These are phyloP conservation scores for Cordyceps pruinosa DNA, from an alignment of 2,329 filamentous ascomycete genomes.

Conservation along the genomic window DNA sequence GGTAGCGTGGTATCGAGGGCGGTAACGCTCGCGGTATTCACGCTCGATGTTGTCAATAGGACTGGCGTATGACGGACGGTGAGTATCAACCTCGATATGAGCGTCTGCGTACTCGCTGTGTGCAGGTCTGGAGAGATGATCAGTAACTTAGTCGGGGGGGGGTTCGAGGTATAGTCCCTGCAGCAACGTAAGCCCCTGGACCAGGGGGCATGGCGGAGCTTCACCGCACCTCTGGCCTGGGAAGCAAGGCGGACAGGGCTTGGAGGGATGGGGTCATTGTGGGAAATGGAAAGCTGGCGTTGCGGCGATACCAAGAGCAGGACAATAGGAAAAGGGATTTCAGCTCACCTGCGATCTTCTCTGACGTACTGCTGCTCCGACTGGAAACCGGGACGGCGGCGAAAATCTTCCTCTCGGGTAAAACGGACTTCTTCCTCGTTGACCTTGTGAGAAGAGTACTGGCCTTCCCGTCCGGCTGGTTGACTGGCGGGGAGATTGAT, in stretches of 20 bases:
- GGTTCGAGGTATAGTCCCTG: not conserved
- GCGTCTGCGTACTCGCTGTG: conserved; percentile 51
- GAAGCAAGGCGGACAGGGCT: conserved; percentile 9
- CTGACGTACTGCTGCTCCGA: conserved; percentile 44
- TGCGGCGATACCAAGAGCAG: conserved; percentile 4
- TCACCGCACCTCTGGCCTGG: conserved; percentile 8
- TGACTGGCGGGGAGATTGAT: conserved; percentile 62
- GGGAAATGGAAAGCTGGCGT: conserved; percentile 9
- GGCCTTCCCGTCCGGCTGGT: conserved; percentile 97
- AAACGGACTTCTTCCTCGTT: conserved; percentile 80
- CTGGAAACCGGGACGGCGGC: conserved; percentile 63
- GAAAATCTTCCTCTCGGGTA: conserved; percentile 69
- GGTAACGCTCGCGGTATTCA: conserved; percentile 57
- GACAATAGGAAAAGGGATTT: not conserved
- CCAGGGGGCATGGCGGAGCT: conserved; percentile 1
- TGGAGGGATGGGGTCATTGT: conserved; percentile 3
- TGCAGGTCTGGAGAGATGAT: conserved; percentile 24
- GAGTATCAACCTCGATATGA: conserved; percentile 58
- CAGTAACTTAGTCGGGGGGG: not conserved
- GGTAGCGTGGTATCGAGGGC: conserved; percentile 39
- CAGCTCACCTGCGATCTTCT: conserved; percentile 49
- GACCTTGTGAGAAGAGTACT: conserved; percentile 68
- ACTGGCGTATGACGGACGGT: conserved; percentile 40
- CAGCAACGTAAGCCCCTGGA: conserved; percentile 7
- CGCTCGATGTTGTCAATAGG: conserved; percentile 59